Evolutionary conservation across 108 stramenopile genomes (phyloP).

Genomic region (Cyclostephanos invisitatus): DNA sequence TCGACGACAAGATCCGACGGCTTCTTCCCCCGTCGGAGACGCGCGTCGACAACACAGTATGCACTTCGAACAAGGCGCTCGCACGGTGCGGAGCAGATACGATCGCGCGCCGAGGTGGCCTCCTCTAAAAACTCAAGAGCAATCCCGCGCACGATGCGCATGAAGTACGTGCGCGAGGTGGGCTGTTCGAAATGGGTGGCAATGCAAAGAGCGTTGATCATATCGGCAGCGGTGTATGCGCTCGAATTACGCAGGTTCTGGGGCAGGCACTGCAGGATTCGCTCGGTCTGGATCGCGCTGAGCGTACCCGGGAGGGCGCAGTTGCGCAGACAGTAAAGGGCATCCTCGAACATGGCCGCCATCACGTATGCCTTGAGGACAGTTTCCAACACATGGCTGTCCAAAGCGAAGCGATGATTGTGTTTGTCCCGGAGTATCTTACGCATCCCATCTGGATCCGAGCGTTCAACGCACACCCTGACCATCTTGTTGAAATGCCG

Average conservation of each 20-base stretch:
- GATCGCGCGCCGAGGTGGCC: conserved; percentile 86
- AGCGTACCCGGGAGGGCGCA: conserved; percentile 82
- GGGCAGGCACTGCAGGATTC: conserved; percentile 80
- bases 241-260: conserved; percentile 87
- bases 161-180: conserved; percentile 83
- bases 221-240: conserved; percentile 86
- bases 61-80: conserved; percentile 81
- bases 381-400: conserved; percentile 75
- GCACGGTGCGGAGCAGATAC: conserved; percentile 90
- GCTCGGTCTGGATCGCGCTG: conserved; percentile 66
- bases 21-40: conserved; percentile 81
- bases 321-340: conserved; percentile 83
- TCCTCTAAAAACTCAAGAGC: conserved; percentile 91
- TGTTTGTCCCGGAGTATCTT: conserved; percentile 69
- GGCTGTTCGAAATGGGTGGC: conserved; percentile 89
- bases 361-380: conserved; percentile 90
- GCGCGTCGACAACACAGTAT: conserved; percentile 89
- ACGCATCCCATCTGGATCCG: conserved; percentile 75
- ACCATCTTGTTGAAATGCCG: conserved; percentile 79
- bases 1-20: conserved; percentile 80
- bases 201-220: conserved; percentile 91
- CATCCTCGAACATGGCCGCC: conserved; percentile 93
- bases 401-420: conserved; percentile 83
- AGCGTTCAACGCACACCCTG: conserved; percentile 70
- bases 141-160: conserved; percentile 89